Evolutionary conservation across 225 moss, liverwort and hornwort genomes (phyloP), one percentile per base, ranked within the genome.

Genomic region (Pleurozium schreberi): DNA sequence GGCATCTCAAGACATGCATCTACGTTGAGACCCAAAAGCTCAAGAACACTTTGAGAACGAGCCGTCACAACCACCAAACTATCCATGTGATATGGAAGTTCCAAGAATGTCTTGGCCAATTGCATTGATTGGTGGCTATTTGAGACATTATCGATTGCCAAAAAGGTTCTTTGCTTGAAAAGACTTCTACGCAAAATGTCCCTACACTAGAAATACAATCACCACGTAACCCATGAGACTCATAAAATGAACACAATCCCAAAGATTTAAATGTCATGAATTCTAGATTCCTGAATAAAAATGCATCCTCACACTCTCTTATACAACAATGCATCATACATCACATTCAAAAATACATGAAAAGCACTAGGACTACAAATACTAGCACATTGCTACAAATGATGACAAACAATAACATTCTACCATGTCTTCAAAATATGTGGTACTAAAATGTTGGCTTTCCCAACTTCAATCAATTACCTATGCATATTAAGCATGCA

Each of bases 241-340:
- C 28, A 42, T 10, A 30, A 42, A 42, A 2, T 40, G 3, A 59
- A 38, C 5, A 20, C 19, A n/a, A 11, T n/a, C 5, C 9, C 11
- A 80, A 80, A 0, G 7, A 57, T 19, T 55, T 10, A 11, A 80
- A 40, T 11, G 10, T 0, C 14, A 79, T 11, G 3, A 26, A 38
- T 27, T 38, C 4, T 26, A 27, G 18, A 9, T 34, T 50, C 1
- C 0, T 0, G 25, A 53, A 4, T 14, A 52, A 21, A 57, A 33
- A 57, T 10, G 2, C 16, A 57, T 5, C 26, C 4, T n/a, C 25
- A 78, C n/a, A 34, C 7, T 26, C 11, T 11, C 33, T 1, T 14
- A 33, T 2, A 49, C 7, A 31, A 31, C 0, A 0, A 0, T 0
- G 4, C 18, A 30, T 28, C 14, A 40, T 0, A 13, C 14, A 14